A percentile compares a stretch with the other conserved stretches of the same genome.
These are phyloP conservation scores for Vigna angularis DNA, from an alignment of 306 rosid genomes.

Conservation along the genomic window DNA sequence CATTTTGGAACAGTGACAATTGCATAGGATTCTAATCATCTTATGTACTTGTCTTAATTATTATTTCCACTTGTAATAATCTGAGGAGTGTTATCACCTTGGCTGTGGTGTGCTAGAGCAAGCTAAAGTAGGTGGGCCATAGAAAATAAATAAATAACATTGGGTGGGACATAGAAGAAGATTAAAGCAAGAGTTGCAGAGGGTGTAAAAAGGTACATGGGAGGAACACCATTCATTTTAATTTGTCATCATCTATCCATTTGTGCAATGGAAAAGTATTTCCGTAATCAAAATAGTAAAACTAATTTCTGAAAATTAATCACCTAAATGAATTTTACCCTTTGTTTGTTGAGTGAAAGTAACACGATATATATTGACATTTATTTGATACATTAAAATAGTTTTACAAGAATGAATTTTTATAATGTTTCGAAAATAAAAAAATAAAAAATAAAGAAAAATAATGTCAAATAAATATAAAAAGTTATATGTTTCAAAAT, in stretches of 20 bases:
- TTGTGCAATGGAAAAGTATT: constrained; percentile 32
- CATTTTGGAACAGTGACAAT: constrained; percentile 48
- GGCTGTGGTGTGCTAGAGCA: constrained; percentile 39
- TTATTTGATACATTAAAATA: too few species aligned
- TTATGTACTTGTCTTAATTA: constrained; percentile 23
- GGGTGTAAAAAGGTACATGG: constrained; percentile 26
- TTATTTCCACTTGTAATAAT: constrained; percentile 50
- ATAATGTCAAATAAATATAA: too few species aligned
- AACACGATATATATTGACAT: too few species aligned
- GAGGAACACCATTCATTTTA: constrained; percentile 8
- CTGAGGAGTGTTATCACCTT: constrained; percentile 54
- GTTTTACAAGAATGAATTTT: too few species aligned
- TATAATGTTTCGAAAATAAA: too few species aligned
- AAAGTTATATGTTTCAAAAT: too few species aligned
- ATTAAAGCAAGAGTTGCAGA: constrained; percentile 47
- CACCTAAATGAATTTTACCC: too few species aligned
- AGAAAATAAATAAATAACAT: too few species aligned
- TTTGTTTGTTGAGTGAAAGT: too few species aligned
- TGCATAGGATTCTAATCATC: constrained; percentile 81
- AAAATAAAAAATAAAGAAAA: too few species aligned
- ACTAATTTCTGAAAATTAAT: too few species aligned
- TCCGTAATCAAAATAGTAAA: too few species aligned
- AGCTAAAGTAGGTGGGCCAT: constrained; percentile 51
- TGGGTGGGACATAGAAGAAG: constrained; percentile 52
- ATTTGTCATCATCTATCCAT: constrained; percentile 60